Conservation (phyloP, 1,139 yeast genomes). For the Martiniozyma asiatica region DNA sequence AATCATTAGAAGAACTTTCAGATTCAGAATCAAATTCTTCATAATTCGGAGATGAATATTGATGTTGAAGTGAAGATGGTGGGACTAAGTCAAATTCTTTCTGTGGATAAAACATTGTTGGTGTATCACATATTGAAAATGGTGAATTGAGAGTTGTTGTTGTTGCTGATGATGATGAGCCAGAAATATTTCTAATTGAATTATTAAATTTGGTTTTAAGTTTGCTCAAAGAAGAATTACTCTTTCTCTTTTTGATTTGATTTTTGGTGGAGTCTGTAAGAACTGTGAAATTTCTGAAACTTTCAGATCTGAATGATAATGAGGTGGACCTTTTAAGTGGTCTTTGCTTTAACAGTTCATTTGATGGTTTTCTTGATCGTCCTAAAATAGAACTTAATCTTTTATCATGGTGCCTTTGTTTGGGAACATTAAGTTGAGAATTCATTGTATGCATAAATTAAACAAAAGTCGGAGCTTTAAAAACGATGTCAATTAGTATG, state of each 20-base stretch:
- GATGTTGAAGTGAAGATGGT: conserved; percentile 4
- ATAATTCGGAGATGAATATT: too few species aligned
- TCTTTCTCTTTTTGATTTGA: conserved; percentile 1
- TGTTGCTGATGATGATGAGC: neutral
- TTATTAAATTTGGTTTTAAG: conserved; percentile 8
- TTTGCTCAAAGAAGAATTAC: conserved; percentile 4
- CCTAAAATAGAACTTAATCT: conserved; percentile 1
- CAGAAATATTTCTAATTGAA: conserved; percentile 7
- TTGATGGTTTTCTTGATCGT: conserved; percentile 12
- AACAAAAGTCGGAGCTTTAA: too few species aligned
- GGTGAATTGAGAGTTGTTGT: neutral
- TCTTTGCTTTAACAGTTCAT: conserved; percentile 11
- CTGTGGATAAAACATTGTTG: too few species aligned
- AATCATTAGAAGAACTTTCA: conserved; percentile 5
- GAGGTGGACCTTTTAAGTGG: conserved; percentile 20
- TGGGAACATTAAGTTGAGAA: too few species aligned
- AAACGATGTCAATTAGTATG: too few species aligned
- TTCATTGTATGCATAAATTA: too few species aligned
- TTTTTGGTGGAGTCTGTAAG: too few species aligned
- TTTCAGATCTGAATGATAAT: conserved; percentile 14
- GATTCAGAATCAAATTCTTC: conserved; percentile 1
- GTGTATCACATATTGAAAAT: too few species aligned
- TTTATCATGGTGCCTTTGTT: too few species aligned
- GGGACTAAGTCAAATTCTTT: neutral
- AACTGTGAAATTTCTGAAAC: too few species aligned